These are phyloP conservation scores for Colletotrichum lentis DNA, from an alignment of 2,329 filamentous ascomycete genomes.

Conservation along the genomic window DNA sequence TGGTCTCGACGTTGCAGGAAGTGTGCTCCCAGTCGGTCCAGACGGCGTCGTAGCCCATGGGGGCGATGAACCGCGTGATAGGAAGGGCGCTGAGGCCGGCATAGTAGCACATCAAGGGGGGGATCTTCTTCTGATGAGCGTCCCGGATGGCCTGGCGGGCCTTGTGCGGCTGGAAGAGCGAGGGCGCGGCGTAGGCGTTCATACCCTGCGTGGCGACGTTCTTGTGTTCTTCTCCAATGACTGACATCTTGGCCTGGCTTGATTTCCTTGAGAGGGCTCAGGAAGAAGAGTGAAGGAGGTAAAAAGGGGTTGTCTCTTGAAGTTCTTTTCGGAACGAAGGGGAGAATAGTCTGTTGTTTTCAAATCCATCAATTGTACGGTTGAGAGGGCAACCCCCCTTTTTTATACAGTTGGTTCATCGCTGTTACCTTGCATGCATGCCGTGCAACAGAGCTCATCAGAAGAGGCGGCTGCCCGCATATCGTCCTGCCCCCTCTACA, in stretches of 20 bases:
- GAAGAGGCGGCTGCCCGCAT: constrained; percentile 1
- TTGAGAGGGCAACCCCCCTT: background rate
- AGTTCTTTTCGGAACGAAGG: background rate
- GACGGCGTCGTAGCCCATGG: constrained; percentile 53
- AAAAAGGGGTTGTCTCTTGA: background rate
- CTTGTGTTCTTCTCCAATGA: constrained; percentile 35
- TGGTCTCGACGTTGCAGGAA: constrained; percentile 57
- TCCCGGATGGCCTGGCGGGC: constrained; percentile 56
- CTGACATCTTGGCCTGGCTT: constrained; percentile 19
- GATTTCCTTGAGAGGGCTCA: background rate
- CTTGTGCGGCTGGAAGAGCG: constrained; percentile 57
- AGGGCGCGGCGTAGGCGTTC: constrained; percentile 53
- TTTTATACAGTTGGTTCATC: constrained; percentile 16
- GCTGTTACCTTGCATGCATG: constrained; percentile 20
- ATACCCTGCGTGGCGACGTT: constrained; percentile 43
- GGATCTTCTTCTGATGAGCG: constrained; percentile 56
- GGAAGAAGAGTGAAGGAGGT: no score
- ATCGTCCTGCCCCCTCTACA: constrained; percentile 1
- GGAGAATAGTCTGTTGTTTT: background rate
- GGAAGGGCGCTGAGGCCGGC: constrained; percentile 51
- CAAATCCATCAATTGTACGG: background rate
- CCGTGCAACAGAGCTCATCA: background rate
- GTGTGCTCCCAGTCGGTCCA: constrained; percentile 61
- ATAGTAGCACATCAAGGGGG: constrained; percentile 54
- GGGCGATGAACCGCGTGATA: constrained; percentile 52